phyloP scores from a whole-genome alignment of 2,329 filamentous ascomycete genomes.

The Diaporthe eres region DNA sequence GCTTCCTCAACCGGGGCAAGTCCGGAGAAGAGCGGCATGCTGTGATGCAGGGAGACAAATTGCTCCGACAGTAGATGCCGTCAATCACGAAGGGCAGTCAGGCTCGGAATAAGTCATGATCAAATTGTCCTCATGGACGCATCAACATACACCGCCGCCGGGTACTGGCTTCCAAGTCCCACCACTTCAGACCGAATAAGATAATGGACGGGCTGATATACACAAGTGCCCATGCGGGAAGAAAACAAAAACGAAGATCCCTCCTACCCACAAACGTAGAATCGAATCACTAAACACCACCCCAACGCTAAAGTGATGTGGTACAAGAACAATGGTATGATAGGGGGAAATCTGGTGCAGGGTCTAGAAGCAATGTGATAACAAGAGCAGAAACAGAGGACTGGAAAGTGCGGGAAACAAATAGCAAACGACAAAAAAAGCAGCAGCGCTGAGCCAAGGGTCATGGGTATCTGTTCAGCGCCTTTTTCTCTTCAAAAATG shows the following conservation, averaged over 20 bases:
- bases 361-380: slow-evolving; percentile 29
- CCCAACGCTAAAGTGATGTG: slow-evolving; percentile 33
- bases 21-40: neutral
- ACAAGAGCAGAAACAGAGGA: slow-evolving; percentile 31
- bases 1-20: neutral
- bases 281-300: slow-evolving; percentile 31
- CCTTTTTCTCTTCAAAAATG: slow-evolving; percentile 4
- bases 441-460: slow-evolving; percentile 24
- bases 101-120: slow-evolving; percentile 1
- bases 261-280: neutral
- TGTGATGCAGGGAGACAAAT: neutral
- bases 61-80: no score
- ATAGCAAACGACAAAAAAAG: slow-evolving; percentile 3
- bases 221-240: slow-evolving; percentile 27
- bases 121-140: slow-evolving; percentile 25
- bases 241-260: neutral
- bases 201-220: slow-evolving; percentile 22
- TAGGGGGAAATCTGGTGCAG: slow-evolving; percentile 31
- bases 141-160: neutral
- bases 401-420: neutral
- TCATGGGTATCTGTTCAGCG: slow-evolving; percentile 26
- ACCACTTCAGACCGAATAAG: neutral
- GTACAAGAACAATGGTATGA: slow-evolving; percentile 23
- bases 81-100: neutral
- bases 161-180: neutral